Conservation (phyloP, 176 grass and related monocot genomes). For the Eragrostis nindensis region DNA sequence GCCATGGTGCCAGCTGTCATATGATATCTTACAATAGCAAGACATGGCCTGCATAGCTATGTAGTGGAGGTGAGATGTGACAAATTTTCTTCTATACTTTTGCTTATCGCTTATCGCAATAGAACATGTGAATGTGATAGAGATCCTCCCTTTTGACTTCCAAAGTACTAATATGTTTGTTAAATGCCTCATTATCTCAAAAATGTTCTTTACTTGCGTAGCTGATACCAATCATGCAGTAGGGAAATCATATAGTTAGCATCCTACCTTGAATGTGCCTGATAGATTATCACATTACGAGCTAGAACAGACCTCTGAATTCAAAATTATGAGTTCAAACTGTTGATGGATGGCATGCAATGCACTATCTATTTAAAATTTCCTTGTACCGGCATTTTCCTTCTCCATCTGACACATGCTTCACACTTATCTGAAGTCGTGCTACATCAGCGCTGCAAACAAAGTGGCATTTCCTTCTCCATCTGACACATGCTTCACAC, state of each 20-base stretch:
- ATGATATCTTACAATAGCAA: slow-evolving; percentile 11
- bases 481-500: slow-evolving; percentile 8
- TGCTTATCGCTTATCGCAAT: neutral
- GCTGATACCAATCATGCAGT: slow-evolving; percentile 24
- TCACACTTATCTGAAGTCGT: neutral
- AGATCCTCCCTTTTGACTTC: slow-evolving; percentile 34
- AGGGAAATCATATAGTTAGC: slow-evolving; percentile 41
- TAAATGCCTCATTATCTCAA: neutral
- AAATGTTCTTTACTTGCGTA: slow-evolving; percentile 13
- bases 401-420: slow-evolving; percentile 15
- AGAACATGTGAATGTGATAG: slow-evolving; percentile 32
- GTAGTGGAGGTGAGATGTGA: slow-evolving; percentile 5
- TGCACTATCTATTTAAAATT: neutral
- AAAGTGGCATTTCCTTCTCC: neutral
- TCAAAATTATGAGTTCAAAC: neutral
- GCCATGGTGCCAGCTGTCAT: slow-evolving; percentile 15
- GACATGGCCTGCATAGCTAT: neutral
- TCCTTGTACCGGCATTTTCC: slow-evolving; percentile 2
- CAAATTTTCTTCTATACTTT: neutral
- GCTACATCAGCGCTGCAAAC: neutral
- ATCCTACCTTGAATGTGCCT: slow-evolving; percentile 30
- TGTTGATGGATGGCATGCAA: slow-evolving; percentile 23
- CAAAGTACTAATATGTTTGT: slow-evolving; percentile 16
- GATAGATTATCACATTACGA: slow-evolving; percentile 30
- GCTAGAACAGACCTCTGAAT: neutral